phyloP scores from a whole-genome alignment of 148 eudicot species.

The Diospyros lotus region DNA sequence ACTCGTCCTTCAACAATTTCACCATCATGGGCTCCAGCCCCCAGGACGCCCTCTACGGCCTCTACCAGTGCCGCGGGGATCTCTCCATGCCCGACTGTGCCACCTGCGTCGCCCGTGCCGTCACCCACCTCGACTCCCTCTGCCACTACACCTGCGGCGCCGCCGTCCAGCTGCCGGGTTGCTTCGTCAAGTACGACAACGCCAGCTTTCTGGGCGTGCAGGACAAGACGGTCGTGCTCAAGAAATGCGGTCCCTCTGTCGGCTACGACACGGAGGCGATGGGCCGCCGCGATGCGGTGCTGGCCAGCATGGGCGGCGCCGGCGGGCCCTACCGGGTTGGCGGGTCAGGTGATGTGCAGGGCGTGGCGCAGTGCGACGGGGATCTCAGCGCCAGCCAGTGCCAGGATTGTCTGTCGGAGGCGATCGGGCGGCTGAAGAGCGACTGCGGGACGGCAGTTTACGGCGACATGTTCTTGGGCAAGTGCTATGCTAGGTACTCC shows the following conservation, averaged over 20 bases:
- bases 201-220: slow-evolving; percentile 42
- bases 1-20: slow-evolving; percentile 52
- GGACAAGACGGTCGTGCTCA: slow-evolving; percentile 52
- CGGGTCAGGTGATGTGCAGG: slow-evolving; percentile 42
- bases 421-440: slow-evolving; percentile 42
- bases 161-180: slow-evolving; percentile 53
- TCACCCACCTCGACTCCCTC: slow-evolving; percentile 37
- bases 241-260: slow-evolving; percentile 52
- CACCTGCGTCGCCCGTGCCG: slow-evolving; percentile 45
- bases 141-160: slow-evolving; percentile 48
- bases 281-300: slow-evolving; percentile 36
- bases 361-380: slow-evolving; percentile 59
- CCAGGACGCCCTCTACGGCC: slow-evolving; percentile 40
- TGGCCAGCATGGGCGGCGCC: slow-evolving; percentile 32
- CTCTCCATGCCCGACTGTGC: slow-evolving; percentile 51
- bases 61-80: slow-evolving; percentile 61
- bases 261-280: slow-evolving; percentile 26
- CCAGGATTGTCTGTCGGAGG: slow-evolving; percentile 56
- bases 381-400: slow-evolving; percentile 50
- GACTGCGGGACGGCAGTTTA: slow-evolving; percentile 50
- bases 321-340: slow-evolving; percentile 43
- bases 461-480: slow-evolving; percentile 53
- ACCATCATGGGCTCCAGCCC: slow-evolving; percentile 38
- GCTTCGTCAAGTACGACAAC: slow-evolving; percentile 54
- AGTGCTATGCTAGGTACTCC: slow-evolving; percentile 48